phyloP scores from a whole-genome alignment of 1,139 yeast genomes.

The Trichomonascaceae sp. region DNA sequence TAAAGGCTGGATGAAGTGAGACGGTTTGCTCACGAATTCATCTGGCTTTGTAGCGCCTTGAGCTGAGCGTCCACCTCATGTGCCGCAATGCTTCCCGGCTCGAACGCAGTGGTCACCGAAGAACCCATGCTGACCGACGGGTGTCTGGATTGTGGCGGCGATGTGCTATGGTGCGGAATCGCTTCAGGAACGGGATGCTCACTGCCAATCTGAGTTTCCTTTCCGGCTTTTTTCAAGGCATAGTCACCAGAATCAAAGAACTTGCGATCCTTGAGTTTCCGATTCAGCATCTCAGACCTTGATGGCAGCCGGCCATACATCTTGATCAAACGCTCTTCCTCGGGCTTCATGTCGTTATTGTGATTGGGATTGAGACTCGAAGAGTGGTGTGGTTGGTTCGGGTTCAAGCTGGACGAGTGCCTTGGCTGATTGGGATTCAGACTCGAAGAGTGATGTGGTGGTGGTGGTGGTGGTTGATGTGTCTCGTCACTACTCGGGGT shows the following conservation, averaged over 20 bases:
- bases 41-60: neutral
- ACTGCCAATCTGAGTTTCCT: constrained; percentile 26
- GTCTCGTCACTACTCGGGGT: too few relatives aligned
- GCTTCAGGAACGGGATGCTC: constrained; percentile 31
- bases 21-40: too few relatives aligned
- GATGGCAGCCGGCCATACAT: constrained; percentile 86
- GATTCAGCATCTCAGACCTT: constrained; percentile 65
- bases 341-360: constrained; percentile 8
- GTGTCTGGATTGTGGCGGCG: constrained; percentile 9
- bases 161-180: constrained; percentile 22
- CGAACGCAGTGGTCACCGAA: constrained; percentile 7
- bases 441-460: too few relatives aligned
- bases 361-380: too few relatives aligned
- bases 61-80: constrained; percentile 5
- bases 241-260: constrained; percentile 97
- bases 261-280: constrained; percentile 66
- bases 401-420: too few relatives aligned
- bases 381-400: too few relatives aligned
- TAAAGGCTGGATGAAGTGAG: too few relatives aligned
- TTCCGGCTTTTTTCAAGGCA: constrained; percentile 72
- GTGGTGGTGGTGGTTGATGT: too few relatives aligned
- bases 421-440: too few relatives aligned
- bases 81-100: constrained; percentile 6
- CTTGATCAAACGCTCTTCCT: constrained; percentile 39
- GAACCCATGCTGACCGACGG: constrained; percentile 6